These are phyloP conservation scores for Pichia cactophila DNA, from an alignment of 1,139 yeast species.

Conservation along the genomic window DNA sequence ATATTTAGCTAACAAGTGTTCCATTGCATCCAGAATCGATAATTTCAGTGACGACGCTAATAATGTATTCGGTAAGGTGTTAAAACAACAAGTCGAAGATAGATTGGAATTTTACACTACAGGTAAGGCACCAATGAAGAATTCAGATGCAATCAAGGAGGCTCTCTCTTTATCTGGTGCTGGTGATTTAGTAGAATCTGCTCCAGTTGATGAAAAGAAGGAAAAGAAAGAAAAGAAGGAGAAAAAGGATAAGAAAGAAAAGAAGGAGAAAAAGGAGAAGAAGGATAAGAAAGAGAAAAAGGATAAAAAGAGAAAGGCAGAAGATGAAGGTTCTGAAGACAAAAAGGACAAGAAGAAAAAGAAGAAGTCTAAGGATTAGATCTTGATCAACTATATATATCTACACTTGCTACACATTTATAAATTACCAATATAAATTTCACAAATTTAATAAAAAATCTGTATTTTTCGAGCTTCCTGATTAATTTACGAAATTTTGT, in stretches of 20 bases:
- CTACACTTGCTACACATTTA: neutral
- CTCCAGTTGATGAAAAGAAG: slow-evolving; percentile 50
- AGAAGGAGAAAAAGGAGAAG: slow-evolving; percentile 42
- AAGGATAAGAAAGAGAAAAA: slow-evolving; percentile 36
- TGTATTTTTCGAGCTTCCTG: neutral
- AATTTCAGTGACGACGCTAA: slow-evolving; percentile 85
- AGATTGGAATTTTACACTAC: slow-evolving; percentile 93
- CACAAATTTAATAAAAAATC: neutral
- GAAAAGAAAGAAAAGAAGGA: slow-evolving; percentile 49
- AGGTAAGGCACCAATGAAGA: slow-evolving; percentile 95
- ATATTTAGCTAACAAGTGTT: slow-evolving; percentile 96
- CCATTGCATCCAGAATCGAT: slow-evolving; percentile 97
- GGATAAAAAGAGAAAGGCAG: slow-evolving; percentile 27
- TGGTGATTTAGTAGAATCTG: slow-evolving; percentile 37
- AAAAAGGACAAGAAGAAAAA: slow-evolving; percentile 45
- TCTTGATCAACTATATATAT: neutral
- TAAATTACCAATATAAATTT: slow-evolving; percentile 7
- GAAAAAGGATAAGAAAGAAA: slow-evolving; percentile 40
- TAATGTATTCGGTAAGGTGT: slow-evolving; percentile 79
- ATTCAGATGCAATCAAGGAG: slow-evolving; percentile 85
- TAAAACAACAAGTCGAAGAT: slow-evolving; percentile 96
- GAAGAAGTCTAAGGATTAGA: slow-evolving; percentile 40
- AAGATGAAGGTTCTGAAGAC: slow-evolving; percentile 24
- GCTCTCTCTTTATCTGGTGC: slow-evolving; percentile 67
- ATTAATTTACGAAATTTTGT: neutral